phyloP scores from a whole-genome alignment of 768 basidiomycete species.

The Trametes meyenii region DNA sequence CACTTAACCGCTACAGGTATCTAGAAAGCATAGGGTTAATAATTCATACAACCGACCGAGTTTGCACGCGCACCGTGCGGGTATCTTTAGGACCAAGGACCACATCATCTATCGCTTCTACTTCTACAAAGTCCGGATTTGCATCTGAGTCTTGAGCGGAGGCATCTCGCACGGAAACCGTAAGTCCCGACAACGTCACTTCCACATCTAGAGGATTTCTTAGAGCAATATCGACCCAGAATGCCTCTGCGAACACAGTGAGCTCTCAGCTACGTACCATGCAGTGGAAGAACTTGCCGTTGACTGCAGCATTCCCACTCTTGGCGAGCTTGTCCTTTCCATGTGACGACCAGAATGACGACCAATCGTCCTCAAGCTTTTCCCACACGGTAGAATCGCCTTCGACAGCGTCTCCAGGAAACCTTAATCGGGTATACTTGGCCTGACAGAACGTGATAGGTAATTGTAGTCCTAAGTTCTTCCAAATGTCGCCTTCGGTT shows the following conservation, averaged over 20 bases:
- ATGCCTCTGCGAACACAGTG: slow-evolving; percentile 53
- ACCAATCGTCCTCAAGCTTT: slow-evolving; percentile 67
- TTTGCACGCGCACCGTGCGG: slow-evolving; percentile 52
- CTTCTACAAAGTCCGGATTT: slow-evolving; percentile 47
- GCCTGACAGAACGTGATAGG: slow-evolving; percentile 70
- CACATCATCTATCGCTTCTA: slow-evolving; percentile 66
- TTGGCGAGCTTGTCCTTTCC: slow-evolving; percentile 59
- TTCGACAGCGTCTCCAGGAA: slow-evolving; percentile 51
- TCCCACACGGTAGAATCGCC: slow-evolving; percentile 59
- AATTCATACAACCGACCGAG: not conserved
- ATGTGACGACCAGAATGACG: slow-evolving; percentile 53
- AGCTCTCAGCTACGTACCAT: not conserved
- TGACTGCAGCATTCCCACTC: slow-evolving; percentile 61
- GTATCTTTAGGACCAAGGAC: slow-evolving; percentile 63
- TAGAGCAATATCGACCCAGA: slow-evolving; percentile 75
- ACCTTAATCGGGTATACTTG: slow-evolving; percentile 57
- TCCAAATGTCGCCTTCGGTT: slow-evolving; percentile 50
- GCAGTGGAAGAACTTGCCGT: slow-evolving; percentile 47
- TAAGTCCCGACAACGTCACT: slow-evolving; percentile 65
- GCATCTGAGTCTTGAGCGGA: slow-evolving; percentile 35
- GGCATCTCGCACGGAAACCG: slow-evolving; percentile 52
- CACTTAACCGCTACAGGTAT: slow-evolving; percentile 67
- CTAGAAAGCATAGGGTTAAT: slow-evolving; percentile 34
- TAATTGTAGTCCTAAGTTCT: slow-evolving; percentile 52
- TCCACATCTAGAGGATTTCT: slow-evolving; percentile 76